Conservation (phyloP, 352 stramenopile species). For the Phytophthora vignae region DNA sequence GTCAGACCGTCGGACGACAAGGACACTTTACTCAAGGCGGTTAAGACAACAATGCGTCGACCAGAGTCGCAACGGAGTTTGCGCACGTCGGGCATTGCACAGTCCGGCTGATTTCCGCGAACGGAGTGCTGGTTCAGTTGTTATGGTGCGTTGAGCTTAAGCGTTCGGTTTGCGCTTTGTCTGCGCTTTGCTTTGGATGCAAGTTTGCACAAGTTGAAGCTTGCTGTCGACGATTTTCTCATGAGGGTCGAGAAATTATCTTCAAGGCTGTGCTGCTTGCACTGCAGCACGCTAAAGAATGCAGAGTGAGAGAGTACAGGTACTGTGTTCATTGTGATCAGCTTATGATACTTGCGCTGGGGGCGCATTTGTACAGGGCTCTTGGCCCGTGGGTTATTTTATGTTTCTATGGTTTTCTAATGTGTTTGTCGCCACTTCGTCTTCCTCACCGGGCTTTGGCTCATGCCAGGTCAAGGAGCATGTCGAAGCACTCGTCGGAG, state of each 20-base stretch:
- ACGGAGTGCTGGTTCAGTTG: too few relatives aligned
- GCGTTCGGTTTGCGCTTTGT: too few relatives aligned
- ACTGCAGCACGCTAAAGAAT: not conserved
- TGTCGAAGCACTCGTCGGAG: conserved; percentile 85
- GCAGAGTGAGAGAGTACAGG: conserved; percentile 9
- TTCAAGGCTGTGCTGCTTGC: not conserved
- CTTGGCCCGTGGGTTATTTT: conserved; percentile 34
- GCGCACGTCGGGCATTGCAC: not conserved
- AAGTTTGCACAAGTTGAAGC: not conserved
- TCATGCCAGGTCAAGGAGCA: conserved; percentile 82
- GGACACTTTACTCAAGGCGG: not conserved
- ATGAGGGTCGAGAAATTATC: not conserved
- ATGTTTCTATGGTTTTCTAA: conserved; percentile 42
- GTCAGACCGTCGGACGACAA: conserved; percentile 3
- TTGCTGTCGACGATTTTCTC: not conserved
- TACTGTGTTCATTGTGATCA: conserved; percentile 39
- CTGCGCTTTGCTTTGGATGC: too few relatives aligned
- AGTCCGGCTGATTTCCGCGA: not conserved
- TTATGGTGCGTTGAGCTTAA: too few relatives aligned
- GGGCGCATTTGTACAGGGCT: conserved; percentile 23
- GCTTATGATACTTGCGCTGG: conserved; percentile 28
- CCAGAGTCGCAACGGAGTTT: not conserved
- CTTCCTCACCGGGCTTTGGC: not conserved
- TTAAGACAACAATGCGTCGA: not conserved
- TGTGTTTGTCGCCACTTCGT: conserved; percentile 17